Evolutionary conservation across 768 basidiomycete species (phyloP).

Genomic region (Suillus ampliporus): DNA sequence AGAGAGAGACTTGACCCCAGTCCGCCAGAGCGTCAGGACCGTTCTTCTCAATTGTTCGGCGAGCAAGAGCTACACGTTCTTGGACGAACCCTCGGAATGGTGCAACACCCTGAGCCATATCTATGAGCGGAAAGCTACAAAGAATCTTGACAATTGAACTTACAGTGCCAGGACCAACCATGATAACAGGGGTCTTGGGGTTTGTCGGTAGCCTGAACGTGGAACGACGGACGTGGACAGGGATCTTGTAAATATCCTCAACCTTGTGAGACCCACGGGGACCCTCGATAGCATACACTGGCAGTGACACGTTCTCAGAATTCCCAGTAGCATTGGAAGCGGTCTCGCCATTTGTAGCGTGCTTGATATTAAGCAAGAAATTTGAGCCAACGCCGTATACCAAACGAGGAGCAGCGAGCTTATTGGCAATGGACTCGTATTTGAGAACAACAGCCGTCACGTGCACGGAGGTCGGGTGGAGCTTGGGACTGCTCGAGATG

Average conservation of each 20-base stretch:
- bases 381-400: conserved; percentile 94
- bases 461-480: conserved; percentile 88
- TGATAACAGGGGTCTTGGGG: conserved; percentile 97
- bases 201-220: conserved; percentile 98
- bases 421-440: conserved; percentile 71
- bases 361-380: conserved; percentile 92
- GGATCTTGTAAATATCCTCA: conserved; percentile 78
- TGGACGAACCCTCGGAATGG: conserved; percentile 99
- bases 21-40: conserved; percentile 91
- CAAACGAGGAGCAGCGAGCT: conserved; percentile 62
- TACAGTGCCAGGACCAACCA: conserved; percentile 98
- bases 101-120: conserved; percentile 80
- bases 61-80: conserved; percentile 95
- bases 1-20: conserved; percentile 94
- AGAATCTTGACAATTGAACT: conserved; percentile 38
- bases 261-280: conserved; percentile 85
- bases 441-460: conserved; percentile 95
- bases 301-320: conserved; percentile 51
- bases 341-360: conserved; percentile 65
- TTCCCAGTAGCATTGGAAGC: conserved; percentile 48
- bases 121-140: conserved; percentile 15
- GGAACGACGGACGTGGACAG: conserved; percentile 93
- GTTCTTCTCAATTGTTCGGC: conserved; percentile 94
- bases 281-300: conserved; percentile 86
- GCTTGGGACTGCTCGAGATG: conserved; percentile 96